Conservation (phyloP, 2,329 filamentous ascomycete species). For the Botryosphaeria dothidea region DNA sequence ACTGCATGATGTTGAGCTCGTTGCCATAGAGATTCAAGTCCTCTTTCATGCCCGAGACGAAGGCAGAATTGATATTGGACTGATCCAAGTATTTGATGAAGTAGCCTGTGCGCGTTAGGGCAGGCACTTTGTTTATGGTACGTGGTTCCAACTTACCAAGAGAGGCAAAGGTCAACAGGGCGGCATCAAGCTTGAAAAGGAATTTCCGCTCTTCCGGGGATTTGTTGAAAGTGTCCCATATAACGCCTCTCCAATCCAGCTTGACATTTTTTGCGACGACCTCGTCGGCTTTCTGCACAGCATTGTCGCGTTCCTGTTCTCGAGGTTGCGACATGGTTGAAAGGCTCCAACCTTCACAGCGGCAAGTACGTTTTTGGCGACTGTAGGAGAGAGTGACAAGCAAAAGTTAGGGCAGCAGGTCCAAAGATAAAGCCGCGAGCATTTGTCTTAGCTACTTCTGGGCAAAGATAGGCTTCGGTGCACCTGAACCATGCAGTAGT, state of each 20-base stretch:
- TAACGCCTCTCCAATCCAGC: conserved; percentile 1
- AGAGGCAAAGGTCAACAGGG: conserved; percentile 50
- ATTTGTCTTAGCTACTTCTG: background rate
- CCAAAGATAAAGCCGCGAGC: conserved; percentile 2
- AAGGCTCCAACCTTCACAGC: background rate
- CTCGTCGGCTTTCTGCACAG: background rate
- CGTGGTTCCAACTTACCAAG: conserved; percentile 34
- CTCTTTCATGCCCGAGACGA: conserved; percentile 47
- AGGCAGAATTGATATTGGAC: conserved; percentile 40
- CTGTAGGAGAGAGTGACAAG: background rate
- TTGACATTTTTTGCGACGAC: conserved; percentile 5
- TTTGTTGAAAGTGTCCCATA: conserved; percentile 28
- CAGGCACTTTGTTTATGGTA: background rate
- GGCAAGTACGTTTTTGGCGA: background rate
- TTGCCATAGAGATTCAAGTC: conserved; percentile 56
- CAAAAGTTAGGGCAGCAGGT: background rate
- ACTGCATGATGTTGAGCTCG: conserved; percentile 57
- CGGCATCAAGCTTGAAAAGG: conserved; percentile 32
- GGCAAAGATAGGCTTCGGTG: background rate
- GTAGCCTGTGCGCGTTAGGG: conserved; percentile 38
- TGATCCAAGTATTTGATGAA: conserved; percentile 54
- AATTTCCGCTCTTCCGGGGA: conserved; percentile 28
- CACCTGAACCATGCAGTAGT: background rate
- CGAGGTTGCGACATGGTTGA: background rate
- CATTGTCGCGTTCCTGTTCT: background rate